Percentiles rank a stretch among this genome's conserved stretches.
Evolutionary conservation across 106 monocot species (phyloP).

Genomic region (Dendrobium catenatum): DNA sequence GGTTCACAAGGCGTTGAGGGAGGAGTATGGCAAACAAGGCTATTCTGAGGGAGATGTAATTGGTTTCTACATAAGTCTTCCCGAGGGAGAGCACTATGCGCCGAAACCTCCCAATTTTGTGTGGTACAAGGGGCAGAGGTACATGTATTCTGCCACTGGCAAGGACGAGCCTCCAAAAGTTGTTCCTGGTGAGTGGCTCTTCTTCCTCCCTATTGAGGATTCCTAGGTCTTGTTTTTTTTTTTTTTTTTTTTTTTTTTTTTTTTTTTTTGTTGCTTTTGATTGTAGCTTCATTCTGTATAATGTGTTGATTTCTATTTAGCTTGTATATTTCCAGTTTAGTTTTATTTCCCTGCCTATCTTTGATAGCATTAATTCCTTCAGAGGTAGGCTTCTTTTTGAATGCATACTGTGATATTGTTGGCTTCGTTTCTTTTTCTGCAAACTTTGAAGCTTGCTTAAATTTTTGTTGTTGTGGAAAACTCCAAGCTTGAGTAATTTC

Average conservation of each 20-base stretch:
- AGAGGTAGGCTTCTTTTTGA: neutral
- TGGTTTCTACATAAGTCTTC: constrained; percentile 82
- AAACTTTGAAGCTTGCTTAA: too few species aligned
- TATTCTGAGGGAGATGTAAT: constrained; percentile 86
- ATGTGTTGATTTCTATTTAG: neutral
- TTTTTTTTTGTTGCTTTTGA: neutral
- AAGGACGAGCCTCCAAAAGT: constrained; percentile 75
- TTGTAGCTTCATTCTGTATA: neutral
- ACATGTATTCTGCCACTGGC: constrained; percentile 50
- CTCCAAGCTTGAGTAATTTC: too few species aligned
- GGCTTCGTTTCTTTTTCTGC: neutral
- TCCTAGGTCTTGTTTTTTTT: neutral
- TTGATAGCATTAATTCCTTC: neutral
- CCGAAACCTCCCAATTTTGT: constrained; percentile 61
- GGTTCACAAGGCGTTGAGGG: constrained; percentile 76
- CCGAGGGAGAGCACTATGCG: constrained; percentile 62
- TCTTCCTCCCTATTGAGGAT: neutral
- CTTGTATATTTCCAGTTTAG: neutral
- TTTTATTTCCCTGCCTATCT: neutral
- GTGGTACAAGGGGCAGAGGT: constrained; percentile 78
- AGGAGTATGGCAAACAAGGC: constrained; percentile 73
- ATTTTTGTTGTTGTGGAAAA: neutral
- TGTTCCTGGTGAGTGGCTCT: constrained; percentile 64
- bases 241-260: constrained; percentile 4
- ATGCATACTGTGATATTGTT: neutral